phyloP scores from a whole-genome alignment of 2,329 filamentous ascomycete genomes.

The Colletotrichum simmondsii region DNA sequence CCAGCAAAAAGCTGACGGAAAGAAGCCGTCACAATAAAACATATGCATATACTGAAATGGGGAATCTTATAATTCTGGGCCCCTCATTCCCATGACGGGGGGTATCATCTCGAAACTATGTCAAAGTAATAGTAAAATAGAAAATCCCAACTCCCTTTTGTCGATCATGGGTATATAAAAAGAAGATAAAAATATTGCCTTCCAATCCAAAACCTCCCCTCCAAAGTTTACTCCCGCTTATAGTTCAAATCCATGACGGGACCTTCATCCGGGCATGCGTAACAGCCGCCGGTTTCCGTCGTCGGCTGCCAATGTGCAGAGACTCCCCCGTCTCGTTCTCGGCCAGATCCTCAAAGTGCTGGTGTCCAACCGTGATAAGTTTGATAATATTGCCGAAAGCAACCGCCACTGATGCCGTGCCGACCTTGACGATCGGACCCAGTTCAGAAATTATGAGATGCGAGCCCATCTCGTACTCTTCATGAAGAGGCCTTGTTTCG shows the following conservation, averaged over 20 bases:
- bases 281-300: constrained; percentile 45
- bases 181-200: neutral
- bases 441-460: constrained; percentile 73
- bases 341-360: constrained; percentile 65
- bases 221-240: neutral
- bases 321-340: constrained; percentile 42
- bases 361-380: constrained; percentile 73
- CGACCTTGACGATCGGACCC: constrained; percentile 73
- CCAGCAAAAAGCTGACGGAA: neutral
- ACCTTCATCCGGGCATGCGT: constrained; percentile 28
- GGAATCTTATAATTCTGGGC: neutral
- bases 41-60: neutral
- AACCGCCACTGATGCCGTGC: constrained; percentile 73
- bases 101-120: neutral
- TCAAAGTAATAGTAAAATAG: neutral
- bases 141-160: constrained; percentile 26
- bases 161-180: constrained; percentile 31
- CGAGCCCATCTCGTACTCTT: constrained; percentile 52
- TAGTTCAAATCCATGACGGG: constrained; percentile 21
- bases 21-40: neutral
- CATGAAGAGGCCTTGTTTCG: constrained; percentile 58
- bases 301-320: constrained; percentile 51
- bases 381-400: constrained; percentile 80
- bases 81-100: neutral
- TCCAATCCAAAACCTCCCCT: neutral